Evolutionary conservation across 495 filamentous ascomycete species (phyloP), one percentile per base, ranked within the genome.

Genomic region (Penicillium coprophilum): DNA sequence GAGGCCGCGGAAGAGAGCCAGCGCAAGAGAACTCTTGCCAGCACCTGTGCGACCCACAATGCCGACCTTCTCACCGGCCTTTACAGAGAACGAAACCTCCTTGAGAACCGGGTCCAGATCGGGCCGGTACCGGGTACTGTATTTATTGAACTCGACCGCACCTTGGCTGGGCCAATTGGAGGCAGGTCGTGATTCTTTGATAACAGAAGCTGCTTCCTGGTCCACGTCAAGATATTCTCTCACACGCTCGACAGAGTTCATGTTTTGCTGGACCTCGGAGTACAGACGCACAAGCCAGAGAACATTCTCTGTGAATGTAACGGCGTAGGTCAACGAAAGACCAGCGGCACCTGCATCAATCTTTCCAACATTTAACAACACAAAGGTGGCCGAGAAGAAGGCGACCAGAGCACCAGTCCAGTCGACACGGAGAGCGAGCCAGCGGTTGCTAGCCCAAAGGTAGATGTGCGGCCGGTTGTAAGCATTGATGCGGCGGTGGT

Each of bases 161-260:
- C 95, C 95, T 61, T 89, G 75, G 50, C 84, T 86, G 9, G 95
- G 95, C 95, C 95, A 99, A 61, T 88, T 82, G 4, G 77, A 68
- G 0, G 85, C 73, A 8, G 95, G 92, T 32, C 89, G 81, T 46
- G 87, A 88, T 41, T 96, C 84, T 32, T 89, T 83, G 45, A 96
- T 85, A 56, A 96, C 78, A 8, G 88, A 77, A 5, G 76, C 77
- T 0, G 95, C 92, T 71, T 99, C 95, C 64, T 97, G 94, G 64
- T 97, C 94, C 4, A 97, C 88, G 28, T 97, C 92, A 11, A 99
- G 83, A 64, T 97, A 99, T 72, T 99, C 94, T 67, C 92, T 90
- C 61, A 99, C 88, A 52, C 95, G 87, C 74, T 99, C 95, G n/a
- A 99, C 92, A 1, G 92, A 93, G 74, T 99, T 99, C 95, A 99